A percentile compares a stretch with the other conserved stretches of the same genome.
Conservation (phyloP, 768 basidiomycete genomes). For the Rhodotorula sphaerocarpa region DNA sequence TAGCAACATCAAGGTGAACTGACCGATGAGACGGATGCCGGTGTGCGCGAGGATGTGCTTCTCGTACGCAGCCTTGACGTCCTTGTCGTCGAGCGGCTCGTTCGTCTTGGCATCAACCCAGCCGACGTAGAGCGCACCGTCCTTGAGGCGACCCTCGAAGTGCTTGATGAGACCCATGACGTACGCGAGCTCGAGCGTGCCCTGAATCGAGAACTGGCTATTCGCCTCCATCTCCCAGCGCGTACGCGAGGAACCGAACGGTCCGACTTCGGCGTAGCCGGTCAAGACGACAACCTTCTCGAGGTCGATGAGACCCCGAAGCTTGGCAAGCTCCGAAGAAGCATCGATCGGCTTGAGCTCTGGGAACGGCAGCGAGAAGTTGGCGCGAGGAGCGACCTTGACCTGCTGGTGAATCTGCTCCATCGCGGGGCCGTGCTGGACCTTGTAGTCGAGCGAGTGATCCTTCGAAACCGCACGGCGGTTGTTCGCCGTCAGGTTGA, state of each 20-base stretch:
- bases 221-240: constrained; percentile 99
- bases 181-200: constrained; percentile 99
- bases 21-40: constrained; percentile 83
- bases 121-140: constrained; percentile 84
- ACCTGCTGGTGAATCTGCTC: constrained; percentile 88
- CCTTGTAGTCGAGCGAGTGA: constrained; percentile 91
- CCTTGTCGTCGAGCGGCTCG: constrained; percentile 96
- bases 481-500: constrained; percentile 80
- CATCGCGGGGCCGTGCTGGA: constrained; percentile 77
- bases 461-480: constrained; percentile 88
- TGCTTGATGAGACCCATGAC: constrained; percentile 98
- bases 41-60: constrained; percentile 84
- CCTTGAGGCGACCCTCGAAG: constrained; percentile 92
- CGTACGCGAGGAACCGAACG: constrained; percentile 96
- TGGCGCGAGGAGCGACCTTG: constrained; percentile 88
- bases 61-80: constrained; percentile 86
- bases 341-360: constrained; percentile 53
- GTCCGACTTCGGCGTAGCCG: constrained; percentile 93
- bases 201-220: constrained; percentile 94
- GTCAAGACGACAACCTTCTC: constrained; percentile 95
- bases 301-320: constrained; percentile 82
- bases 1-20: constrained; percentile 47
- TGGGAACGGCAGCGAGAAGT: constrained; percentile 95
- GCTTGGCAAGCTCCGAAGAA: constrained; percentile 64
- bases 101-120: constrained; percentile 93